phyloP scores from a whole-genome alignment of 805 yeast genomes.

The Starmerella bacillaris region DNA sequence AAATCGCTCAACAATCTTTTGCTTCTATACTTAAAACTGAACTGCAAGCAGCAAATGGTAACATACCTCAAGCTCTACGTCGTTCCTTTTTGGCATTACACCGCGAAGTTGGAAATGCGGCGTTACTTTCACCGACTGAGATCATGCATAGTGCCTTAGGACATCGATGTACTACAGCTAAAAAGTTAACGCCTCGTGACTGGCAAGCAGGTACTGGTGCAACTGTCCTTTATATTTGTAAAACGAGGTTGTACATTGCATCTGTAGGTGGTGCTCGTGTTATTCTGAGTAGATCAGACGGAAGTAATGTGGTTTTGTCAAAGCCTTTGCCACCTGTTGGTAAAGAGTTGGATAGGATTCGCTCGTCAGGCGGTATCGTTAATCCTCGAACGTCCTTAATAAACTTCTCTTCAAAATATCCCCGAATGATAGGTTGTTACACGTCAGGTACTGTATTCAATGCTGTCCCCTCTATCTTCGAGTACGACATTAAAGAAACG shows the following conservation, averaged over 20 bases:
- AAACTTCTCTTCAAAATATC: constrained; percentile 52
- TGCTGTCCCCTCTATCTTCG: constrained; percentile 53
- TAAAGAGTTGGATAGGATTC: constrained; percentile 54
- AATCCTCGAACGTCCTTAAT: constrained; percentile 70
- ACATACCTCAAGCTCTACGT: constrained; percentile 58
- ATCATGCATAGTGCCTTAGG: constrained; percentile 28
- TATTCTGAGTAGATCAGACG: constrained; percentile 58
- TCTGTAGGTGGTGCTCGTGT: constrained; percentile 85
- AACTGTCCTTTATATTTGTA: constrained; percentile 62
- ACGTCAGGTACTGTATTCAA: constrained; percentile 73
- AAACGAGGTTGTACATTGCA: constrained; percentile 54
- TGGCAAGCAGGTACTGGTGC: constrained; percentile 69
- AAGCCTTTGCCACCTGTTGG: constrained; percentile 61
- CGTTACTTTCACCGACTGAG: constrained; percentile 19
- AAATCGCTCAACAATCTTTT: constrained; percentile 53
- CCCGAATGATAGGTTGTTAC: constrained; percentile 84
- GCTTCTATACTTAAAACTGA: constrained; percentile 53
- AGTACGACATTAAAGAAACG: constrained; percentile 40
- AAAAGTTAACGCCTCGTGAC: constrained; percentile 45
- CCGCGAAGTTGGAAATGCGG: constrained; percentile 51
- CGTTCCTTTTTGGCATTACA: constrained; percentile 65
- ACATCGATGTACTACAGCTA: constrained; percentile 36
- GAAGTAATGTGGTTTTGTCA: constrained; percentile 62
- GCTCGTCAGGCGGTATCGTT: constrained; percentile 84
- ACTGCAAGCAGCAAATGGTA: constrained; percentile 33